Conservation (phyloP, 2,329 filamentous ascomycete species). For the Penicillium glabrum region DNA sequence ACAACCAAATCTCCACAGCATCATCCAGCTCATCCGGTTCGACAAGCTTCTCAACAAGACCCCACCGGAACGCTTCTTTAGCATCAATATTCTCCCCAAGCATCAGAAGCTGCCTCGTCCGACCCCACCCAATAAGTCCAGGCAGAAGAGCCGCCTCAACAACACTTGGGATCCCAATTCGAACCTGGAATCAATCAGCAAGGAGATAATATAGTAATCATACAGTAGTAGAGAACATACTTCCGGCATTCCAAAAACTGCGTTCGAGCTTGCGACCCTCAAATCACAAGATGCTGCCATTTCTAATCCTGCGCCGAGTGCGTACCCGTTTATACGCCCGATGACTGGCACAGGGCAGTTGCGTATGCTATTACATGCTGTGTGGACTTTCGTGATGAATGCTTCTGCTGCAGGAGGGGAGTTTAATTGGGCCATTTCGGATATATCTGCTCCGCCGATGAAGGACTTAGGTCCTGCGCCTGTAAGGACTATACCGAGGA, state of each 20-base stretch:
- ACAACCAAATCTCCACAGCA: slow-evolving; percentile 33
- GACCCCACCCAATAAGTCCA: slow-evolving; percentile 38
- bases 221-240: slow-evolving; percentile 16
- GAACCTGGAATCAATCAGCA: slow-evolving; percentile 10
- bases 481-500: slow-evolving; percentile 43
- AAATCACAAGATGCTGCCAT: slow-evolving; percentile 39
- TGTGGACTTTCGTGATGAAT: slow-evolving; percentile 38
- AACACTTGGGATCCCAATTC: slow-evolving; percentile 39
- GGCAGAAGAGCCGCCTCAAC: slow-evolving; percentile 41
- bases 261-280: slow-evolving; percentile 31
- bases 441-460: slow-evolving; percentile 82
- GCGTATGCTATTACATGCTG: slow-evolving; percentile 34
- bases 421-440: slow-evolving; percentile 56
- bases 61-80: slow-evolving; percentile 33
- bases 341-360: slow-evolving; percentile 40
- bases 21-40: slow-evolving; percentile 27
- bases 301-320: slow-evolving; percentile 39
- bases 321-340: slow-evolving; percentile 38
- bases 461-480: slow-evolving; percentile 84
- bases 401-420: slow-evolving; percentile 27
- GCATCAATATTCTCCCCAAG: slow-evolving; percentile 38
- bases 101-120: slow-evolving; percentile 35
- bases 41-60: slow-evolving; percentile 38
- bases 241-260: slow-evolving; percentile 42
- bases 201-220: neutral